phyloP scores from a whole-genome alignment of 257 asterid genomes.

The Rhazya stricta region DNA sequence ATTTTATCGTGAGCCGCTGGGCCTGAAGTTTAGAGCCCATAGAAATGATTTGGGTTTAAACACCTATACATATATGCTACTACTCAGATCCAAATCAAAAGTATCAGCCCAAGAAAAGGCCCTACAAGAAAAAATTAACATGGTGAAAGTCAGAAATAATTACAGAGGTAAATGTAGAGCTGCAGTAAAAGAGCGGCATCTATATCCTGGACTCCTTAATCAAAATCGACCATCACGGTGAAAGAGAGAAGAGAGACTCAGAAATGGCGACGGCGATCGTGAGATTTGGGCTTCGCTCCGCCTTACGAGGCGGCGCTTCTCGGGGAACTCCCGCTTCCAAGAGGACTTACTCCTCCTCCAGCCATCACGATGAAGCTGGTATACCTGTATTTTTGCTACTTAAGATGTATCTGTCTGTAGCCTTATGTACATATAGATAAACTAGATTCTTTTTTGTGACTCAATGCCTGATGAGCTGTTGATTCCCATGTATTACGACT shows the following conservation, averaged over 20 bases:
- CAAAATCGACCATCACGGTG: neutral
- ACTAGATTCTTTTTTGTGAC: neutral
- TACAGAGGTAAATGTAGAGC: neutral
- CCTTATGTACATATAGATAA: neutral
- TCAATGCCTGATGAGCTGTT: neutral
- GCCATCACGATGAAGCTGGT: conserved; percentile 83
- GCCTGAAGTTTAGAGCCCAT: too few relatives aligned
- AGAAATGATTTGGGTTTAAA: too few relatives aligned
- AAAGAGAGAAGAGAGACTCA: neutral
- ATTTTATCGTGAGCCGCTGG: too few relatives aligned
- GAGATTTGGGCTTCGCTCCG: conserved; percentile 82
- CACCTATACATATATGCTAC: too few relatives aligned
- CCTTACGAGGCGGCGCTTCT: conserved; percentile 62
- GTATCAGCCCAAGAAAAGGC: too few relatives aligned
- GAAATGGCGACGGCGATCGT: conserved; percentile 76
- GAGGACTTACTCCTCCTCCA: conserved; percentile 60
- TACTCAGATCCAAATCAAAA: too few relatives aligned
- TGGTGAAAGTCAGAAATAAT: neutral
- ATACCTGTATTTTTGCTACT: conserved; percentile 11
- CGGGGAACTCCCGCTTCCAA: conserved; percentile 44
- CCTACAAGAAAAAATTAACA: neutral
- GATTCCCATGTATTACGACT: neutral
- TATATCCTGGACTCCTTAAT: neutral
- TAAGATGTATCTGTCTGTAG: neutral
- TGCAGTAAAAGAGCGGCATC: neutral